Evolutionary conservation across 192 early-diverging fungal genomes (phyloP).

Genomic region (Mortierella antarctica): DNA sequence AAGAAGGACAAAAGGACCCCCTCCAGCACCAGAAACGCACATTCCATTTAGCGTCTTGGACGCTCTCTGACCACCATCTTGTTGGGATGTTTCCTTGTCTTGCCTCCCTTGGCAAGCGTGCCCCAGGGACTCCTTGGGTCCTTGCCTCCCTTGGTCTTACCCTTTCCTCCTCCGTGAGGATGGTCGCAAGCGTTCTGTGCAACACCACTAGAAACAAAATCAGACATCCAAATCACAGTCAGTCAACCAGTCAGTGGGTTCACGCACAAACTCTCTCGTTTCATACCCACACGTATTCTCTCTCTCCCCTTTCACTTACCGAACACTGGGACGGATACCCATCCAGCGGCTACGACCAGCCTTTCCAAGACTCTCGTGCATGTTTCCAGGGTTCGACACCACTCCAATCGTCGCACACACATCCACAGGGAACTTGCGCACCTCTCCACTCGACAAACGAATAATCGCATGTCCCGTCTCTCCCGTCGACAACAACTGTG

Average conservation of each 20-base stretch:
- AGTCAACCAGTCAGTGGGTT: background rate
- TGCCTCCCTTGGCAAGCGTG: conserved; percentile 92
- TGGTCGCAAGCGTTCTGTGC: conserved; percentile 96
- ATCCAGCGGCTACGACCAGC: conserved; percentile 86
- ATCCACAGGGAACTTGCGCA: conserved; percentile 84
- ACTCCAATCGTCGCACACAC: conserved; percentile 91
- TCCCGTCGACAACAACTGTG: conserved; percentile 84
- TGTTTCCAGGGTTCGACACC: conserved; percentile 91
- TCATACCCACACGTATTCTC: too few species aligned
- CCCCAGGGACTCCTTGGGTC: conserved; percentile 92
- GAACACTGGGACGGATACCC: conserved; percentile 91
- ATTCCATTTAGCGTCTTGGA: conserved; percentile 59
- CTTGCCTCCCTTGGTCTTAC: conserved; percentile 89
- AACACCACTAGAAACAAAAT: conserved; percentile 72
- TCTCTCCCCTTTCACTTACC: conserved; percentile 9
- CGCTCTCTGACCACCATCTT: conserved; percentile 76
- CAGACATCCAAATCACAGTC: background rate
- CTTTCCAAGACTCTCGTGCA: conserved; percentile 87
- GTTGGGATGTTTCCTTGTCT: conserved; percentile 78
- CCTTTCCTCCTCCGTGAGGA: conserved; percentile 97
- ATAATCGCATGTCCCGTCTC: conserved; percentile 85
- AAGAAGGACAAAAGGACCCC: too few species aligned
- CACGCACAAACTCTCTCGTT: background rate
- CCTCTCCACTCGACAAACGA: conserved; percentile 86
- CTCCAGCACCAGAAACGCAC: too few species aligned